Evolutionary conservation across 1,139 yeast species (phyloP).

Genomic region (Lodderomyces parapsilosis): DNA sequence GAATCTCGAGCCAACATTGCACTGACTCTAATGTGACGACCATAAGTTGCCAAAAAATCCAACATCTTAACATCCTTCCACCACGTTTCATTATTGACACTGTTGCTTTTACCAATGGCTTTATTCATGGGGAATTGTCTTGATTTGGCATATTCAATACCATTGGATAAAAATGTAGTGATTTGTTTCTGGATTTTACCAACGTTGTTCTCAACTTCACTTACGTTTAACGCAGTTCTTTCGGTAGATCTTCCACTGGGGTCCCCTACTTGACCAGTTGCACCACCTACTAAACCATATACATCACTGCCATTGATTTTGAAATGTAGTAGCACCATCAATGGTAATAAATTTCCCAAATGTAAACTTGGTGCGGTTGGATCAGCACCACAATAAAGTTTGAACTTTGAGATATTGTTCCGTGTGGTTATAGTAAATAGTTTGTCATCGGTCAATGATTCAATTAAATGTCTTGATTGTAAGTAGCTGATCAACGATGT

Average conservation of each 20-base stretch:
- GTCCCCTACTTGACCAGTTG: slow-evolving; percentile 95
- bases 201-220: slow-evolving; percentile 60
- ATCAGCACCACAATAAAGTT: slow-evolving; percentile 92
- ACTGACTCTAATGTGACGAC: slow-evolving; percentile 75
- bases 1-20: slow-evolving; percentile 91
- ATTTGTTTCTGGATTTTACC: slow-evolving; percentile 61
- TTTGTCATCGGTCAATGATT: slow-evolving; percentile 47
- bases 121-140: slow-evolving; percentile 46
- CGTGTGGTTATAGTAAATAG: slow-evolving; percentile 31
- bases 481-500: slow-evolving; percentile 46
- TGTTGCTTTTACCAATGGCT: slow-evolving; percentile 4
- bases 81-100: slow-evolving; percentile 75
- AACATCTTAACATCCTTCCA: slow-evolving; percentile 77
- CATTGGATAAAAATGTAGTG: slow-evolving; percentile 56
- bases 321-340: slow-evolving; percentile 82
- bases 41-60: slow-evolving; percentile 74
- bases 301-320: slow-evolving; percentile 80
- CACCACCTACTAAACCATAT: slow-evolving; percentile 91
- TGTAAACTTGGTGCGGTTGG: slow-evolving; percentile 92
- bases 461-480: slow-evolving; percentile 47
- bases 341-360: slow-evolving; percentile 84
- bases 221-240: slow-evolving; percentile 54
- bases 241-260: slow-evolving; percentile 91
- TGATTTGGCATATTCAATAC: slow-evolving; percentile 57
- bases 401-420: slow-evolving; percentile 36